phyloP scores from a whole-genome alignment of 164 flowering plant species.

The Stephania japonica region DNA sequence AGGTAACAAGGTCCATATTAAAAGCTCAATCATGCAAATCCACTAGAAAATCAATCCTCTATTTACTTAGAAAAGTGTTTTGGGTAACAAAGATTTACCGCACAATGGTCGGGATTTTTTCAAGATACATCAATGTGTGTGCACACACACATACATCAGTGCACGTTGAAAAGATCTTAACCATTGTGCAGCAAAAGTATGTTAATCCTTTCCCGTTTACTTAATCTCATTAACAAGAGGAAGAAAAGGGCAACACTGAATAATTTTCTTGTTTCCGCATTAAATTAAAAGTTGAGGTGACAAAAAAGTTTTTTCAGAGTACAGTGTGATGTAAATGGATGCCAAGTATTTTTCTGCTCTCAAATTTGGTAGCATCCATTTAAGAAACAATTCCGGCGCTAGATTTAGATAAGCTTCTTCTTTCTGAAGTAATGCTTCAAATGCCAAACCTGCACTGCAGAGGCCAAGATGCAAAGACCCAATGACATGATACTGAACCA shows the following conservation, averaged over 20 bases:
- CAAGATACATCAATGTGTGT: too few species aligned
- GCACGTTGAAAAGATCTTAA: too few species aligned
- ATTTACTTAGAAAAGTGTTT: too few species aligned
- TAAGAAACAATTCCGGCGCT: not conserved
- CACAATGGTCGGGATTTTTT: too few species aligned
- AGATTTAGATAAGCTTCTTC: conserved; percentile 78
- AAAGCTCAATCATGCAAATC: not conserved
- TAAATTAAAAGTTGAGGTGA: not conserved
- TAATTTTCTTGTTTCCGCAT: not conserved
- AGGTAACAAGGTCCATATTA: not conserved
- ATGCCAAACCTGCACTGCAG: conserved; percentile 61
- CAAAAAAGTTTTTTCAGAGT: not conserved
- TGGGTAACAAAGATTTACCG: too few species aligned
- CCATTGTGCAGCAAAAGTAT: too few species aligned
- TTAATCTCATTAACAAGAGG: not conserved
- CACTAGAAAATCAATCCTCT: not conserved
- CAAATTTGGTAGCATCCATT: not conserved
- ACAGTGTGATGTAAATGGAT: conserved; percentile 7
- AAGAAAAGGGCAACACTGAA: not conserved
- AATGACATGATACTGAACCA: conserved; percentile 74
- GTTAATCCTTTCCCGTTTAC: too few species aligned
- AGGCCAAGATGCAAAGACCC: conserved; percentile 68
- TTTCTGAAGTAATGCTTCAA: conserved; percentile 80
- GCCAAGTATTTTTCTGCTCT: not conserved
- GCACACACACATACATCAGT: too few species aligned